phyloP scores from a whole-genome alignment of 2,329 filamentous ascomycete species.

The Fusarium veterinarium region DNA sequence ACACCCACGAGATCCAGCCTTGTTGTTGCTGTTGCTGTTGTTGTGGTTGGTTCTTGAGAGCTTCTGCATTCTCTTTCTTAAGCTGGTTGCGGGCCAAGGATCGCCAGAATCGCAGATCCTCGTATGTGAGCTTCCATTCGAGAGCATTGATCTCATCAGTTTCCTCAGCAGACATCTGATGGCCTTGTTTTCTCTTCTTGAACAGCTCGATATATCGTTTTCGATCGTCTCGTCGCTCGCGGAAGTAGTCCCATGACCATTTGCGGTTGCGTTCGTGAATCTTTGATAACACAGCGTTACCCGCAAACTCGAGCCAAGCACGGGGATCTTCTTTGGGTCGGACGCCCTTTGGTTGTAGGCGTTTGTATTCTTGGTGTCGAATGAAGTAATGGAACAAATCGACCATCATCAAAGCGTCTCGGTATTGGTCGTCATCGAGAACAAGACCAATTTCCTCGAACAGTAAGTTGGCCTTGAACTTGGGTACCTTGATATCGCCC shows the following conservation, averaged over 20 bases:
- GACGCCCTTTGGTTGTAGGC: conserved; percentile 83
- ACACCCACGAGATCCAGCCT: conserved; percentile 92
- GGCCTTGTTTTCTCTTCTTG: conserved; percentile 88
- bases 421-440: conserved; percentile 97
- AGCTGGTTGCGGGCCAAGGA: conserved; percentile 94
- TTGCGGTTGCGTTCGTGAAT: conserved; percentile 93
- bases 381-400: conserved; percentile 99
- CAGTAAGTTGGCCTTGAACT: conserved; percentile 88
- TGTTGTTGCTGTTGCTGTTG: conserved; percentile 76
- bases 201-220: conserved; percentile 91
- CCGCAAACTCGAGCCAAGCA: conserved; percentile 94
- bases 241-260: conserved; percentile 98
- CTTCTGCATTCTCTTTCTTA: conserved; percentile 91
- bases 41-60: conserved; percentile 73
- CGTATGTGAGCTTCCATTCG: conserved; percentile 90
- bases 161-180: conserved; percentile 77
- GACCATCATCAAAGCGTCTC: conserved; percentile 96
- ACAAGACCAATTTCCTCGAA: conserved; percentile 99
- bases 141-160: conserved; percentile 77
- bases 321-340: conserved; percentile 88
- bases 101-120: conserved; percentile 97
- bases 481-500: conserved; percentile 80
- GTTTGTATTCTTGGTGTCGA: conserved; percentile 96
- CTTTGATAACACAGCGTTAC: conserved; percentile 87
- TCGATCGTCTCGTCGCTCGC: conserved; percentile 90